phyloP scores from a whole-genome alignment of 1,284 basidiomycete genomes.

The Bondarzewia mesenterica region DNA sequence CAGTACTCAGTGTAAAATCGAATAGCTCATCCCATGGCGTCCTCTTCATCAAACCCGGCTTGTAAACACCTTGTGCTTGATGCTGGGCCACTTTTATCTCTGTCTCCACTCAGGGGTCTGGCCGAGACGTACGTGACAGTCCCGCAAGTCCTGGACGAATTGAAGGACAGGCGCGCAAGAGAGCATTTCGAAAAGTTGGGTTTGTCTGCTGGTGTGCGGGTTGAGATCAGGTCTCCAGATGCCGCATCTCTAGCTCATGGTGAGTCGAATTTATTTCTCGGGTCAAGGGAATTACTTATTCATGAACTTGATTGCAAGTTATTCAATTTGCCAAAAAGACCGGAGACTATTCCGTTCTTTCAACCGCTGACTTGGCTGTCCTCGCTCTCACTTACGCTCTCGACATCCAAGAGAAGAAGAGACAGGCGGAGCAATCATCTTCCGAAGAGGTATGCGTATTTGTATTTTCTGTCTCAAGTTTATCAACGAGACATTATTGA shows the following conservation, averaged over 20 bases:
- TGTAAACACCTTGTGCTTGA: constrained; percentile 86
- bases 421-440: neutral
- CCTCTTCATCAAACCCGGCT: constrained; percentile 25
- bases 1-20: neutral
- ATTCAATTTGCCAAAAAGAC: constrained; percentile 92
- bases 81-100: constrained; percentile 82
- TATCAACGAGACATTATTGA: neutral
- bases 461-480: neutral
- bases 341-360: constrained; percentile 92
- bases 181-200: constrained; percentile 79
- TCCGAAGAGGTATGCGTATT: constrained; percentile 2
- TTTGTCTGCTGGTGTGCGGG: constrained; percentile 66
- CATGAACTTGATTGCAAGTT: constrained; percentile 38
- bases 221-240: constrained; percentile 70
- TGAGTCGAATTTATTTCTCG: constrained; percentile 28
- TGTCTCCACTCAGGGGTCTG: constrained; percentile 79
- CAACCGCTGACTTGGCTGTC: constrained; percentile 86
- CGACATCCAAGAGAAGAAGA: constrained; percentile 41
- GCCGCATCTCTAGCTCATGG: constrained; percentile 71
- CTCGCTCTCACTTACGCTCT: constrained; percentile 85
- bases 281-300: neutral
- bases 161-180: constrained; percentile 80
- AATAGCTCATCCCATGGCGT: constrained; percentile 15
- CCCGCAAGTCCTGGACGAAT: constrained; percentile 82
- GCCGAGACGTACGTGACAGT: constrained; percentile 81